A percentile compares a stretch with the other conserved stretches of the same genome.
These are phyloP conservation scores for Coemansia sp. DNA, from an alignment of 192 early-diverging fungal genomes.

Conservation along the genomic window DNA sequence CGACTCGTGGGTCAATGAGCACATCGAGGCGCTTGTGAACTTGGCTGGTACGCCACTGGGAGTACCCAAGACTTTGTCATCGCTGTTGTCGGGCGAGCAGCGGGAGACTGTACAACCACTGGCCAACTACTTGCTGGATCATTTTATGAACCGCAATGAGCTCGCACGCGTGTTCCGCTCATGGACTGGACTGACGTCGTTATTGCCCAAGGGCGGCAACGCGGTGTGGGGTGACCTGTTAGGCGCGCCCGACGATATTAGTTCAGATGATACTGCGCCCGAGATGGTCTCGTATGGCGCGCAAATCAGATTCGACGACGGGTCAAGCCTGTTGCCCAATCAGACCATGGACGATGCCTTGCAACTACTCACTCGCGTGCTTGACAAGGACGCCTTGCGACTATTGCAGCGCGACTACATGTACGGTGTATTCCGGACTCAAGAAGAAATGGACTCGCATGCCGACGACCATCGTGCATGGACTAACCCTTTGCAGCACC, in stretches of 20 bases:
- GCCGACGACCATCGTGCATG: slow-evolving; percentile 68
- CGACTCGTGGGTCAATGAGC: slow-evolving; percentile 72
- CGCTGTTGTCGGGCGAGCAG: slow-evolving; percentile 79
- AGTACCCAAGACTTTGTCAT: slow-evolving; percentile 80
- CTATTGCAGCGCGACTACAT: slow-evolving; percentile 67
- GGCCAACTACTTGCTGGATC: slow-evolving; percentile 80
- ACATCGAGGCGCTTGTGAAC: slow-evolving; percentile 81
- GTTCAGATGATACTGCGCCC: background rate
- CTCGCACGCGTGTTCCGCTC: slow-evolving; percentile 76
- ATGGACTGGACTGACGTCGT: slow-evolving; percentile 76
- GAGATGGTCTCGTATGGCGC: slow-evolving; percentile 57
- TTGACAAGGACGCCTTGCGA: slow-evolving; percentile 55
- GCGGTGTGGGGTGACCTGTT: slow-evolving; percentile 73
- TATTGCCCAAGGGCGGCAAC: slow-evolving; percentile 87
- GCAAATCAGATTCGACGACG: slow-evolving; percentile 59
- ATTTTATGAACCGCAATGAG: slow-evolving; percentile 80
- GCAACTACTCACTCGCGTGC: slow-evolving; percentile 59
- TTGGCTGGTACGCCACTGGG: slow-evolving; percentile 88
- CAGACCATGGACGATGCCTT: slow-evolving; percentile 59
- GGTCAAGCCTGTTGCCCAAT: slow-evolving; percentile 20
- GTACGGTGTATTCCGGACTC: slow-evolving; percentile 64
- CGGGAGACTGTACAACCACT: slow-evolving; percentile 82
- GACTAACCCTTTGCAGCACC: slow-evolving; percentile 81
- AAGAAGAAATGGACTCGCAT: slow-evolving; percentile 63
- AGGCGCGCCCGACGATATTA: slow-evolving; percentile 75